A percentile compares a stretch with the other conserved stretches of the same genome.
These are phyloP conservation scores for Bonia amplexicaulis DNA, from an alignment of 176 grass and related monocot species.

Conservation along the genomic window DNA sequence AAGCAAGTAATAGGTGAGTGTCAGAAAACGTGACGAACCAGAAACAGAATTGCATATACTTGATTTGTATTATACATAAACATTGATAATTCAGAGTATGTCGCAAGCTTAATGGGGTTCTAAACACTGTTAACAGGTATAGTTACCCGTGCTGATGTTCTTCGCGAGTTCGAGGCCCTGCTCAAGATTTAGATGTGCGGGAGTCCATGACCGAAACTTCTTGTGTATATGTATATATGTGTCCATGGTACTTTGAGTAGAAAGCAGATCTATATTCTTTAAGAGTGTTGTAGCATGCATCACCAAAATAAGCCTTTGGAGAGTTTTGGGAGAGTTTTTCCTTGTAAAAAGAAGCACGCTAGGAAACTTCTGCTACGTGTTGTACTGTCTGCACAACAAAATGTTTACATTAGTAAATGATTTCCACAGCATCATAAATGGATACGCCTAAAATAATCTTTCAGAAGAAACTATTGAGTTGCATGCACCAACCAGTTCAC, in stretches of 20 bases:
- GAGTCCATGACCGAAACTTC: not conserved
- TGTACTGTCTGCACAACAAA: slow-evolving; percentile 21
- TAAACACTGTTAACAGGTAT: slow-evolving; percentile 64
- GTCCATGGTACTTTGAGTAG: slow-evolving; percentile 17
- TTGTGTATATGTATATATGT: slow-evolving; percentile 47
- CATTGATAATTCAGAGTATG: not conserved
- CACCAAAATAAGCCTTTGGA: slow-evolving; percentile 20
- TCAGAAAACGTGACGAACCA: slow-evolving; percentile 5
- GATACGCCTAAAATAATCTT: not conserved
- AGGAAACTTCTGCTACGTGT: not conserved
- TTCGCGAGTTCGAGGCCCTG: slow-evolving; percentile 60
- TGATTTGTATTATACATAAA: slow-evolving; percentile 22
- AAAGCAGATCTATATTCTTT: slow-evolving; percentile 23
- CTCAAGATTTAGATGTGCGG: slow-evolving; percentile 38
- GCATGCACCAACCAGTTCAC: too few relatives aligned
- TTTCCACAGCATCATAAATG: not conserved
- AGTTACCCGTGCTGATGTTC: slow-evolving; percentile 75
- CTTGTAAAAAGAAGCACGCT: slow-evolving; percentile 6
- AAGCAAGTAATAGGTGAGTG: slow-evolving; percentile 72
- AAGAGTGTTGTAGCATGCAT: slow-evolving; percentile 10
- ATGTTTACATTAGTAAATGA: slow-evolving; percentile 16
- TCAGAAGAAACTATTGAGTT: slow-evolving; percentile 11
- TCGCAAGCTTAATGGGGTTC: slow-evolving; percentile 22
- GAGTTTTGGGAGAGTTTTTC: slow-evolving; percentile 18
- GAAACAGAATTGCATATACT: not conserved